Evolutionary conservation across 441 rosid species (phyloP).

Genomic region (Daphne laureola): DNA sequence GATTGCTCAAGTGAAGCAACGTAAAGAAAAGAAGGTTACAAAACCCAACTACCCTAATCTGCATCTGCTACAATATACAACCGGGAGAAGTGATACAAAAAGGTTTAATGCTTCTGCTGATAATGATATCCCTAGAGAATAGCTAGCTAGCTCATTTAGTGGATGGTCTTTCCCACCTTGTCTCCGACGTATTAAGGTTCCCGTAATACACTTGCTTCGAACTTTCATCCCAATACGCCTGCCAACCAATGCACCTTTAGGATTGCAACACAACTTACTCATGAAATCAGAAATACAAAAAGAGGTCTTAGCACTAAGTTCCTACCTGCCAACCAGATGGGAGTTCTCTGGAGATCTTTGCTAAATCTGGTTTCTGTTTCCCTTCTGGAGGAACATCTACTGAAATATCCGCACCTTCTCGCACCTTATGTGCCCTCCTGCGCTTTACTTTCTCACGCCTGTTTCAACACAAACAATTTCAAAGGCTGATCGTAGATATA

Average conservation of each 20-base stretch:
- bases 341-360: slow-evolving; percentile 36
- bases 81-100: too few species aligned
- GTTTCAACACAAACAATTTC: slow-evolving; percentile 5
- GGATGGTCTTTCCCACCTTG: slow-evolving; percentile 48
- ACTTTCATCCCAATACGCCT: slow-evolving; percentile 59
- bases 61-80: too few species aligned
- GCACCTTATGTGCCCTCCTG: slow-evolving; percentile 54
- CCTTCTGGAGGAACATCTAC: slow-evolving; percentile 18
- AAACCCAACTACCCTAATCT: too few species aligned
- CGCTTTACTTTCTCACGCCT: slow-evolving; percentile 96
- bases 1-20: too few species aligned
- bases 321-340: slow-evolving; percentile 71
- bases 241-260: not conserved
- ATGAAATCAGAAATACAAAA: not conserved
- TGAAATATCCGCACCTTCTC: slow-evolving; percentile 25
- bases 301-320: not conserved
- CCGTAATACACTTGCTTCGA: slow-evolving; percentile 59
- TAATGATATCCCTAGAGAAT: too few species aligned
- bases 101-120: too few species aligned
- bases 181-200: slow-evolving; percentile 42
- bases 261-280: not conserved
- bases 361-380: slow-evolving; percentile 36
- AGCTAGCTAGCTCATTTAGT: slow-evolving; percentile 24
- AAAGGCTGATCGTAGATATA: too few species aligned
- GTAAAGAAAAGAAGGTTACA: too few species aligned